These are phyloP conservation scores for Leishmania guyanensis DNA, from an alignment of 208 protist species.

Conservation along the genomic window DNA sequence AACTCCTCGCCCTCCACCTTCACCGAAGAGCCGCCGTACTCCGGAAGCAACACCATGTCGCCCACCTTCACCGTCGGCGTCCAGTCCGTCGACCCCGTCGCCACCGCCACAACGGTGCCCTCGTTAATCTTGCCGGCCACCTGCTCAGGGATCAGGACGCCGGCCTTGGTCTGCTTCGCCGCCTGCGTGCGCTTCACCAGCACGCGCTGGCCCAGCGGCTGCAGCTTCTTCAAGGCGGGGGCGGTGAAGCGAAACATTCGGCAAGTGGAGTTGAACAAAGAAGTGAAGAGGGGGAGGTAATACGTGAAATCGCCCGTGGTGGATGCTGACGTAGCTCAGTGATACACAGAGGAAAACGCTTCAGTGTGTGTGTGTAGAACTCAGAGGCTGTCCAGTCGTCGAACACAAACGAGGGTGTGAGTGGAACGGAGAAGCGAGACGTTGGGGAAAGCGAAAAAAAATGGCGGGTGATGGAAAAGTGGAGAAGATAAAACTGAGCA, in stretches of 20 bases:
- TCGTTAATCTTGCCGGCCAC: slow-evolving; percentile 93
- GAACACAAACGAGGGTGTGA: not conserved
- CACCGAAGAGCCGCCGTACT: slow-evolving; percentile 88
- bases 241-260: slow-evolving; percentile 82
- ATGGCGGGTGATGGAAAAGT: not conserved
- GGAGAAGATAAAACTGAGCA: not conserved
- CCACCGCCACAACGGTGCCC: slow-evolving; percentile 89
- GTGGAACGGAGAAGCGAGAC: too few relatives aligned
- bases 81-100: slow-evolving; percentile 90
- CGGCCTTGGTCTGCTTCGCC: slow-evolving; percentile 92
- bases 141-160: slow-evolving; percentile 92
- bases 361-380: not conserved
- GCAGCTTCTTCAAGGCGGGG: slow-evolving; percentile 84
- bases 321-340: not conserved
- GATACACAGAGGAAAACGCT: not conserved
- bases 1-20: slow-evolving; percentile 94
- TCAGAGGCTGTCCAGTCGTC: not conserved
- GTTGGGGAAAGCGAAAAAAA: not conserved
- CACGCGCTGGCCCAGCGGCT: slow-evolving; percentile 90
- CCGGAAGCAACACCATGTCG: slow-evolving; percentile 91
- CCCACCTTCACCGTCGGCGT: slow-evolving; percentile 88
- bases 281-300: not conserved
- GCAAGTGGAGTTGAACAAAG: not conserved
- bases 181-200: slow-evolving; percentile 87
- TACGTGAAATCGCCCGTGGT: not conserved